Evolutionary conservation across 2,329 filamentous ascomycete genomes (phyloP).

Genomic region (Aspergillus ustus): DNA sequence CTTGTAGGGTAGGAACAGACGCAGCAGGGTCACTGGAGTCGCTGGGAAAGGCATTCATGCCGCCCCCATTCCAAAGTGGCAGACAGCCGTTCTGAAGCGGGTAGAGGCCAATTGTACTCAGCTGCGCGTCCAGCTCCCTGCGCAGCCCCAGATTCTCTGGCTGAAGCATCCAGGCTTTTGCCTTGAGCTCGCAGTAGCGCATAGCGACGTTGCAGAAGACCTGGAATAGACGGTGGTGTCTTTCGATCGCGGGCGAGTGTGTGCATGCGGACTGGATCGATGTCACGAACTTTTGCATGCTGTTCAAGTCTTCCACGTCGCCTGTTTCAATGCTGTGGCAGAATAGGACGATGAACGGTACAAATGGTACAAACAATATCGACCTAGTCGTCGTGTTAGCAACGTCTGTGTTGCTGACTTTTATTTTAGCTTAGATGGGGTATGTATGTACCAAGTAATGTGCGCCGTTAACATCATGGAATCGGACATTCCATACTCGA

Average conservation of each 20-base stretch:
- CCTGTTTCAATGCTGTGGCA: constrained; percentile 23
- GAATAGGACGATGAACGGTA: constrained; percentile 23
- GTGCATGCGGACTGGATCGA: constrained; percentile 12
- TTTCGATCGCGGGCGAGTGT: constrained; percentile 12
- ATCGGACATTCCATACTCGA: constrained; percentile 39
- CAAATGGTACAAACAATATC: constrained; percentile 35
- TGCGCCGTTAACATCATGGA: constrained; percentile 14
- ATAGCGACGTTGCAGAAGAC: constrained; percentile 12
- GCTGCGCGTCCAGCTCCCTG: not conserved
- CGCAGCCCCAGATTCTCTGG: not conserved
- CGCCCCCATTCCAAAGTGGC: not conserved
- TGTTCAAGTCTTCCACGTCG: constrained; percentile 16
- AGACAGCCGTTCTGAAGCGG: not conserved
- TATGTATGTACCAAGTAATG: constrained; percentile 15
- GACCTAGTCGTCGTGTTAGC: not conserved
- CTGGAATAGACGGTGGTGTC: constrained; percentile 16
- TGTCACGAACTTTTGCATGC: constrained; percentile 13
- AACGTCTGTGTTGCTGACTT: too few species aligned
- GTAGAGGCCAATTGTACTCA: not conserved
- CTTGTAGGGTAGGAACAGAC: not conserved
- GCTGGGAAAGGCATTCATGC: not conserved
- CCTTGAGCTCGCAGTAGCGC: constrained; percentile 6
- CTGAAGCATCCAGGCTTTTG: not conserved
- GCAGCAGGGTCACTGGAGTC: not conserved
- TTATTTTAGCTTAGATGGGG: not conserved